phyloP scores from a whole-genome alignment of 1,284 basidiomycete species.

The Leccinum griseonigrum region DNA sequence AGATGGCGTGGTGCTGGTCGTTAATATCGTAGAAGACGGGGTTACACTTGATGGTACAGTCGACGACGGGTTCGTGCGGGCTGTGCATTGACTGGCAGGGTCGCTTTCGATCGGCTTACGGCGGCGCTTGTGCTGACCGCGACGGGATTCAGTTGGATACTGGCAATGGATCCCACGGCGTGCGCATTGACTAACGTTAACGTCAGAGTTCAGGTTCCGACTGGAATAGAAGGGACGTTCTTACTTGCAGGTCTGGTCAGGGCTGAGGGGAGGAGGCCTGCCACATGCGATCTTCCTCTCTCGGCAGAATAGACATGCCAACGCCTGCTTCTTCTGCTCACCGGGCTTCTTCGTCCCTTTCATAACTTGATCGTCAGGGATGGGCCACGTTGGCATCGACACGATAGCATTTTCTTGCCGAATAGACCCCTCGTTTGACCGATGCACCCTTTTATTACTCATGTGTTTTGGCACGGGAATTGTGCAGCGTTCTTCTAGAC shows the following conservation, averaged over 20 bases:
- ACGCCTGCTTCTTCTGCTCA: conserved; percentile 39
- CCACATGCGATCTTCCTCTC: conserved; percentile 40
- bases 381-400: conserved; percentile 34
- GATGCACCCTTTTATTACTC: conserved; percentile 33
- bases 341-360: conserved; percentile 36
- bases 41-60: conserved; percentile 18
- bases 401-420: conserved; percentile 30
- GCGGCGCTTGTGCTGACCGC: conserved; percentile 49
- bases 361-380: conserved; percentile 35
- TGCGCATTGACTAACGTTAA: conserved; percentile 43
- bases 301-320: conserved; percentile 40
- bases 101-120: conserved; percentile 32
- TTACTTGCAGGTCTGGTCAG: conserved; percentile 40
- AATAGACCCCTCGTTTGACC: conserved; percentile 29
- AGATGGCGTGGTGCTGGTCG: conserved; percentile 20
- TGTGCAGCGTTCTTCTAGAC: conserved; percentile 25
- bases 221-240: conserved; percentile 10
- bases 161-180: conserved; percentile 46
- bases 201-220: conserved; percentile 20
- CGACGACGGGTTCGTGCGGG: conserved; percentile 25
- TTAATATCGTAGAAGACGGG: conserved; percentile 20
- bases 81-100: conserved; percentile 19
- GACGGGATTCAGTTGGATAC: conserved; percentile 51
- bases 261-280: conserved; percentile 32
- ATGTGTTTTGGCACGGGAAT: conserved; percentile 22